Conservation (phyloP, 768 basidiomycete genomes). For the Tricholoma saponaceum region DNA sequence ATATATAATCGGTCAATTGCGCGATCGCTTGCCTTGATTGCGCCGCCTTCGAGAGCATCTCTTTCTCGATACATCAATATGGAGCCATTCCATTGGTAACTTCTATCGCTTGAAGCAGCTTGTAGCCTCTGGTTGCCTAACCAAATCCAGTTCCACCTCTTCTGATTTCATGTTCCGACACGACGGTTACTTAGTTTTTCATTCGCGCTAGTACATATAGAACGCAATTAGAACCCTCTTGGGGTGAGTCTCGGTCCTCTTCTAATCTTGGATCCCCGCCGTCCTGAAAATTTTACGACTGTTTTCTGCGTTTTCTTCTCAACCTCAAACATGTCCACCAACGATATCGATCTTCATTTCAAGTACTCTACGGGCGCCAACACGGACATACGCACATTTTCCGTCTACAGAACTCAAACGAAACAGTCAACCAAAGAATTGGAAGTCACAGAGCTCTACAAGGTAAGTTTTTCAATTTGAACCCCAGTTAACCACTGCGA, state of each 20-base stretch:
- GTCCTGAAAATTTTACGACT: not conserved
- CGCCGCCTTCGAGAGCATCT: no score
- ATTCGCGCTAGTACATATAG: not conserved
- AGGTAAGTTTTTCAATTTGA: conserved; percentile 23
- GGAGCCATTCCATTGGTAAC: no score
- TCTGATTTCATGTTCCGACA: not conserved
- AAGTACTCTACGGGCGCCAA: conserved; percentile 23
- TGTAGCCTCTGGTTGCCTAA: no score
- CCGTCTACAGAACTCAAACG: conserved; percentile 26
- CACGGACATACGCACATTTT: conserved; percentile 41
- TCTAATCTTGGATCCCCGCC: not conserved
- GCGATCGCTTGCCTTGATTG: no score
- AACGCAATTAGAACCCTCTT: not conserved
- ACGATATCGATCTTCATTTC: conserved; percentile 36
- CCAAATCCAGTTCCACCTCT: no score
- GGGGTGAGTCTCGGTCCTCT: not conserved
- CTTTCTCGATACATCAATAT: no score
- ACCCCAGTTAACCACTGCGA: not conserved
- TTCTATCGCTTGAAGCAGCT: no score
- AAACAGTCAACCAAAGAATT: conserved; percentile 16
- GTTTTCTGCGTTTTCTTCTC: not conserved
- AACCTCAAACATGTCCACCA: not conserved
- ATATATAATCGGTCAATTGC: no score
- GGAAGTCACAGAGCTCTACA: conserved; percentile 38
- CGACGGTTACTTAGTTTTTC: not conserved